Percentiles rank a stretch among this genome's conserved stretches.
Conservation (phyloP, 2,329 filamentous ascomycete species). For the Verticillium nubilum region DNA sequence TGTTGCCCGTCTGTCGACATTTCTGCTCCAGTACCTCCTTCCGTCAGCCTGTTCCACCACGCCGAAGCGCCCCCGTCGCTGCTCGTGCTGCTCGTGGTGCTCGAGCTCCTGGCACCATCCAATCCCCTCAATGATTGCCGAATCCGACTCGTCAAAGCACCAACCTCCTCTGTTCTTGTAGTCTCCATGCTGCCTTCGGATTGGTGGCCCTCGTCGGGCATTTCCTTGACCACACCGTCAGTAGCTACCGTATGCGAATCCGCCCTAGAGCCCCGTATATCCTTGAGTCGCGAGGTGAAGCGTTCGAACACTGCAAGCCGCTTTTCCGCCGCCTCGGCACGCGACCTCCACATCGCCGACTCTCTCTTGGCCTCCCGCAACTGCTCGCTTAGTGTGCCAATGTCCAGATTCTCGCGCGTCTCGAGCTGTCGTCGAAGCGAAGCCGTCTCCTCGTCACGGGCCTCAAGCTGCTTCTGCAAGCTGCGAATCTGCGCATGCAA, state of each 20-base stretch:
- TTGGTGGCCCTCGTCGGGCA: not conserved
- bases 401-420: slow-evolving; percentile 33
- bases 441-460: slow-evolving; percentile 37
- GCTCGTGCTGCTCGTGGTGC: slow-evolving; percentile 2
- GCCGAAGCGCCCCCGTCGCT: slow-evolving; percentile 9
- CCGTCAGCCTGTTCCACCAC: slow-evolving; percentile 8
- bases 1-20: not conserved
- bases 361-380: slow-evolving; percentile 37
- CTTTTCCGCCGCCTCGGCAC: slow-evolving; percentile 51
- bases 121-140: slow-evolving; percentile 3
- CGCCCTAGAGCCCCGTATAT: slow-evolving; percentile 13
- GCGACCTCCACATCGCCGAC: slow-evolving; percentile 43
- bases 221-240: not conserved
- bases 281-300: slow-evolving; percentile 29
- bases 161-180: not conserved
- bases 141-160: not conserved
- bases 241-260: not conserved
- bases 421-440: slow-evolving; percentile 41
- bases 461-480: slow-evolving; percentile 41
- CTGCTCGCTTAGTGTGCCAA: slow-evolving; percentile 42
- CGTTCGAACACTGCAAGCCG: slow-evolving; percentile 42
- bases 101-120: not conserved
- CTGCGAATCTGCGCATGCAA: slow-evolving; percentile 43
- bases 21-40: not conserved
- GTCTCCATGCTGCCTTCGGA: not conserved